Evolutionary conservation across 2,329 filamentous ascomycete genomes (phyloP).

Genomic region (Escovopsis sp.): DNA sequence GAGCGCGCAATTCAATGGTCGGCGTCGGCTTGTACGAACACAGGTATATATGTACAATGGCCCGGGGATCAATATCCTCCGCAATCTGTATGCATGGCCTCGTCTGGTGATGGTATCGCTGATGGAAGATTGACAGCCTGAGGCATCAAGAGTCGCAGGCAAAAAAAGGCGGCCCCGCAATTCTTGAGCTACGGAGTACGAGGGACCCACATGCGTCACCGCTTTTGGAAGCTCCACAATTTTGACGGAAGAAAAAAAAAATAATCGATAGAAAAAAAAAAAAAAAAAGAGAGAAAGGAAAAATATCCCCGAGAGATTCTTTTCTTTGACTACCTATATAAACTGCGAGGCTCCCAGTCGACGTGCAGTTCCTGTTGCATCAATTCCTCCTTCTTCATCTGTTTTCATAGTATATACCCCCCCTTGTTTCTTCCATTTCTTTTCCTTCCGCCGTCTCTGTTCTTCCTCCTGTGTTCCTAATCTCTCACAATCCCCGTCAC

Average conservation of each 20-base stretch:
- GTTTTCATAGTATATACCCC: not conserved
- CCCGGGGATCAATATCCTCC: no score
- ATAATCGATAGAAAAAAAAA: slow-evolving; percentile 6
- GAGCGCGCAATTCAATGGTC: no score
- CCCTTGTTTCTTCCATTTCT: not conserved
- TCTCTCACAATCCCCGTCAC: slow-evolving; percentile 15
- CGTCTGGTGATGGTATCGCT: no score
- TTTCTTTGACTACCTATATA: not conserved
- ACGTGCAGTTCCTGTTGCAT: slow-evolving; percentile 1
- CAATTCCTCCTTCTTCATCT: slow-evolving; percentile 9
- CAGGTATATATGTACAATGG: no score
- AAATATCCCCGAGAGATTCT: no score
- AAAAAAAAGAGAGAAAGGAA: not conserved
- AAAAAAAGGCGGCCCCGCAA: slow-evolving; percentile 5
- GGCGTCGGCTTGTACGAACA: no score
- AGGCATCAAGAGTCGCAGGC: slow-evolving; percentile 5
- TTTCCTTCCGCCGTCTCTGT: slow-evolving; percentile 1
- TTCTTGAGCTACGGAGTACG: not conserved
- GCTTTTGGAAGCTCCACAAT: slow-evolving; percentile 19
- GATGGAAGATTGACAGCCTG: not conserved
- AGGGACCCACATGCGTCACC: slow-evolving; percentile 19
- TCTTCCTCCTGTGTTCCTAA: no score
- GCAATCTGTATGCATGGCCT: no score
- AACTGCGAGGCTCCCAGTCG: not conserved
- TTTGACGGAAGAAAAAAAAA: slow-evolving; percentile 21